These are phyloP conservation scores for Penicillium atrosanguineum DNA, from an alignment of 495 filamentous ascomycete genomes.

Conservation along the genomic window DNA sequence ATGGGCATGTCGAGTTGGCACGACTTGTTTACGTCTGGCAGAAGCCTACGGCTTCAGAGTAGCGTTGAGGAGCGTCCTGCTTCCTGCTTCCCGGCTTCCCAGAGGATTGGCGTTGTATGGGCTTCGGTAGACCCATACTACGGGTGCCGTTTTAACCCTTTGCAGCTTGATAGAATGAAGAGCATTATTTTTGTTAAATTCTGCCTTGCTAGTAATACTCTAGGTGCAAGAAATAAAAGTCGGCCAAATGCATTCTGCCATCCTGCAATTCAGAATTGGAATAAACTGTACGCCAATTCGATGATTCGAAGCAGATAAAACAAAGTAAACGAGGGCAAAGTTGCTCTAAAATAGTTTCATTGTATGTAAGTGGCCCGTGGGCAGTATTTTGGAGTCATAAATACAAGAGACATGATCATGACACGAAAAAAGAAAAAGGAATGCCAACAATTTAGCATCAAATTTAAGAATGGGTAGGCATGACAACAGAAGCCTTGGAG, in stretches of 20 bases:
- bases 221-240: neutral
- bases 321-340: neutral
- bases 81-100: neutral
- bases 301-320: neutral
- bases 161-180: neutral
- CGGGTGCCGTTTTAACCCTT: neutral
- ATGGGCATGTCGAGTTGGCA: conserved; percentile 53
- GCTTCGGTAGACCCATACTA: neutral
- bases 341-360: conserved; percentile 2
- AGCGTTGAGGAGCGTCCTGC: neutral
- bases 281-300: neutral
- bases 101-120: neutral
- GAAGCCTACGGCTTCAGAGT: conserved; percentile 9
- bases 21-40: conserved; percentile 73
- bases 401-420: conserved; percentile 1
- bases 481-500: conserved; percentile 79
- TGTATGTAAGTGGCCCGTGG: neutral
- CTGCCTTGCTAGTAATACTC: neutral
- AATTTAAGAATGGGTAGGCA: conserved; percentile 78
- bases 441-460: neutral
- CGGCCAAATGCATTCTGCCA: neutral
- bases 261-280: neutral
- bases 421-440: neutral
- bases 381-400: neutral
- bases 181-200: neutral